phyloP scores from a whole-genome alignment of 176 grass and related monocot species.

The Carex pumila region DNA sequence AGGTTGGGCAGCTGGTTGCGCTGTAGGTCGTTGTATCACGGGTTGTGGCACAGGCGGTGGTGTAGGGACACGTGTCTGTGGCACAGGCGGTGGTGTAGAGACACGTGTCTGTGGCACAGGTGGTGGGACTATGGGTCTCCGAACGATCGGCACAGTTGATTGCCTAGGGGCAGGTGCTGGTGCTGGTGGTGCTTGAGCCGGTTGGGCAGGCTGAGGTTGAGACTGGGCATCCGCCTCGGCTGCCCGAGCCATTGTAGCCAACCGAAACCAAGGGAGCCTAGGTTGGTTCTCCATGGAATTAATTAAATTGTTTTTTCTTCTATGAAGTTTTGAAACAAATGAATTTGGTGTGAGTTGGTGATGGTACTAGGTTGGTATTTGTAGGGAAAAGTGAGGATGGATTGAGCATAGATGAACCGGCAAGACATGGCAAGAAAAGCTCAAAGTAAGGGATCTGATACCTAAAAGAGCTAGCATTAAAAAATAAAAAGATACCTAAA shows the following conservation, averaged over 20 bases:
- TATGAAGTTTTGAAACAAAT: neutral
- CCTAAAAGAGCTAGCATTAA: neutral
- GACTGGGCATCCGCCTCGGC: neutral
- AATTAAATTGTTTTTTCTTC: neutral
- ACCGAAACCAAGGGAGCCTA: conserved; percentile 27
- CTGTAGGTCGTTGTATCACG: neutral
- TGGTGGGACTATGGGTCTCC: neutral
- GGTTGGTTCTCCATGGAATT: conserved; percentile 26
- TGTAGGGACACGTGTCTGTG: neutral
- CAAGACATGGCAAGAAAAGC: neutral
- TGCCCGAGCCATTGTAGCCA: conserved; percentile 19
- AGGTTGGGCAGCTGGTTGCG: neutral
- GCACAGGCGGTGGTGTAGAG: neutral
- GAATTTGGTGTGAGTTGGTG: neutral
- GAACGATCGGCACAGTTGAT: neutral
- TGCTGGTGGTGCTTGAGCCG: neutral
- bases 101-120: neutral
- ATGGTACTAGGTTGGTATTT: conserved; percentile 12
- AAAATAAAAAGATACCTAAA: neutral
- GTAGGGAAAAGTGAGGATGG: conserved; percentile 8
- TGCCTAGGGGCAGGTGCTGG: neutral
- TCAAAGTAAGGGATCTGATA: conserved; percentile 27
- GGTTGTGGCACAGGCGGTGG: neutral
- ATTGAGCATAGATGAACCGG: conserved; percentile 5
- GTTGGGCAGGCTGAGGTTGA: neutral